Conservation (phyloP, 257 asterid genomes). For the Oldenlandia corymbosa region DNA sequence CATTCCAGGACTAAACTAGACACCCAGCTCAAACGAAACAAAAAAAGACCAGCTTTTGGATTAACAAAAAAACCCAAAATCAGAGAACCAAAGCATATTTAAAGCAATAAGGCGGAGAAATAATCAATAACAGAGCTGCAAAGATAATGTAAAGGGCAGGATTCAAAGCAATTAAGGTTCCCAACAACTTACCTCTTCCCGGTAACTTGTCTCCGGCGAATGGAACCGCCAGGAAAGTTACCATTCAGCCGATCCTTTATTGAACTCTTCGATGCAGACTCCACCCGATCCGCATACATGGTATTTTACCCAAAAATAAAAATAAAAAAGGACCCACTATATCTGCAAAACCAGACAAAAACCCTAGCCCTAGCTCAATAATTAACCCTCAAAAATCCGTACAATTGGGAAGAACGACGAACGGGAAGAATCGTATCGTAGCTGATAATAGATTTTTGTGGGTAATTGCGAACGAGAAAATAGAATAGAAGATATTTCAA, state of each 20-base stretch:
- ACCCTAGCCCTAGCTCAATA: slow-evolving; percentile 32
- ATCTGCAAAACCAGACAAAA: slow-evolving; percentile 8
- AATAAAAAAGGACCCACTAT: slow-evolving; percentile 12
- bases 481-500: background rate
- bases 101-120: background rate
- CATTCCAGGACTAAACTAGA: background rate
- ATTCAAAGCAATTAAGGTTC: background rate
- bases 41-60: too few species aligned
- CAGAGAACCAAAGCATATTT: background rate
- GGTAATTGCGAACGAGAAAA: background rate
- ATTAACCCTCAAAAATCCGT: background rate
- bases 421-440: background rate
- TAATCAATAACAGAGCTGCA: background rate
- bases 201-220: slow-evolving; percentile 48
- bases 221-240: slow-evolving; percentile 33
- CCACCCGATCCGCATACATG: slow-evolving; percentile 91
- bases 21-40: background rate
- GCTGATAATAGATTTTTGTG: background rate
- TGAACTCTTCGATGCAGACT: slow-evolving; percentile 53
- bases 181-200: slow-evolving; percentile 58
- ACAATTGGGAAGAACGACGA: background rate
- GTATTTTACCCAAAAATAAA: slow-evolving; percentile 9
- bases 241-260: slow-evolving; percentile 74
- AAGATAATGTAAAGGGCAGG: background rate
- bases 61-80: too few species aligned